Percentiles rank a stretch among this genome's conserved stretches.
These are phyloP conservation scores for Posidonia oceanica DNA, from an alignment of 116 monocot species.

Conservation along the genomic window DNA sequence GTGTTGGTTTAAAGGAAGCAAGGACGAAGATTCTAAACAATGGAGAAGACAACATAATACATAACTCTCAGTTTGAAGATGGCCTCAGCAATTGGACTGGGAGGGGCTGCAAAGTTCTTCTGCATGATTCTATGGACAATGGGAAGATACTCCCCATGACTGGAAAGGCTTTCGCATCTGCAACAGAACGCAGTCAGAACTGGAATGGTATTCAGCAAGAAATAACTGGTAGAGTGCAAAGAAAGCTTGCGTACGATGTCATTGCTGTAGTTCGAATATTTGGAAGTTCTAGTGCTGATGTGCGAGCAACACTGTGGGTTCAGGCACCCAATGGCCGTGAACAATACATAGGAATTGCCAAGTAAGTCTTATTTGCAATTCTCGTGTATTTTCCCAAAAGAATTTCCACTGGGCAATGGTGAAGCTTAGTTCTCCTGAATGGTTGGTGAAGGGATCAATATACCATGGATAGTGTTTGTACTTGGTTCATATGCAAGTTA, in stretches of 20 bases:
- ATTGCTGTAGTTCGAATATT: conserved; percentile 44
- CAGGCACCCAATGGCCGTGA: conserved; percentile 64
- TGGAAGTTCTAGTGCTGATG: conserved; percentile 36
- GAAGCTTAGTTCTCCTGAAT: not conserved
- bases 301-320: conserved; percentile 57
- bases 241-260: conserved; percentile 62
- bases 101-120: conserved; percentile 61
- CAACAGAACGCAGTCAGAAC: conserved; percentile 37
- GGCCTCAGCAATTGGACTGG: conserved; percentile 68
- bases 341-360: conserved; percentile 60
- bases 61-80: conserved; percentile 55
- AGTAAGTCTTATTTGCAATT: conserved; percentile 27
- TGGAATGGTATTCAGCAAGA: conserved; percentile 90
- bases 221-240: conserved; percentile 46
- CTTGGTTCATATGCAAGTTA: no score
- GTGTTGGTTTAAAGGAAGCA: conserved; percentile 17
- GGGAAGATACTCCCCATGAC: conserved; percentile 36
- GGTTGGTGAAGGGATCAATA: not conserved
- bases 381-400: not conserved
- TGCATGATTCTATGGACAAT: conserved; percentile 30
- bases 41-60: conserved; percentile 34
- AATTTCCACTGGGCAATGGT: not conserved
- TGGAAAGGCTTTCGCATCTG: conserved; percentile 53
- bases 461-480: not conserved
- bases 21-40: not conserved